These are phyloP conservation scores for Seminavis robusta DNA, from an alignment of 108 stramenopile species.

Conservation along the genomic window DNA sequence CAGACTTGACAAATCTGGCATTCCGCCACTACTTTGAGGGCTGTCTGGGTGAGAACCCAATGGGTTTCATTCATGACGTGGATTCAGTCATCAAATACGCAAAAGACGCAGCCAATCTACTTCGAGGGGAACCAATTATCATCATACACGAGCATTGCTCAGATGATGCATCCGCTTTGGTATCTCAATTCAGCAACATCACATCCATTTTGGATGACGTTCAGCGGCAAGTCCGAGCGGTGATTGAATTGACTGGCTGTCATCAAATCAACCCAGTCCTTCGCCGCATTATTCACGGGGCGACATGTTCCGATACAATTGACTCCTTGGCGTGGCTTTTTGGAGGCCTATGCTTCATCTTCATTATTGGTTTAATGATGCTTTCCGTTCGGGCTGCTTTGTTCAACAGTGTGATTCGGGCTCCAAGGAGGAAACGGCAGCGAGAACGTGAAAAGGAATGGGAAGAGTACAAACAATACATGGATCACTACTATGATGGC, in stretches of 20 bases:
- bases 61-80: neutral
- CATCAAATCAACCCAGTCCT: conserved; percentile 28
- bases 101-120: too few relatives aligned
- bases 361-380: conserved; percentile 29
- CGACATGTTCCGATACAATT: conserved; percentile 33
- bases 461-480: conserved; percentile 37
- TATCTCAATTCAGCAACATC: neutral
- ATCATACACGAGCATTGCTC: too few relatives aligned
- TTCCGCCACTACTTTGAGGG: neutral
- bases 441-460: conserved; percentile 41
- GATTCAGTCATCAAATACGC: too few relatives aligned
- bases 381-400: conserved; percentile 41
- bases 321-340: conserved; percentile 29
- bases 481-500: conserved; percentile 43
- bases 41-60: conserved; percentile 3
- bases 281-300: conserved; percentile 22
- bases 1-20: too few relatives aligned
- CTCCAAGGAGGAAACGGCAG: conserved; percentile 13
- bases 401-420: conserved; percentile 22
- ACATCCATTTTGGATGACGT: neutral
- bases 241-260: conserved; percentile 22
- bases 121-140: too few relatives aligned
- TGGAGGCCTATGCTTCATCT: conserved; percentile 15
- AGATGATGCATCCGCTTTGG: too few relatives aligned
- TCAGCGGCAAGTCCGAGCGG: neutral